Percentiles rank a stretch among this genome's conserved stretches.
phyloP scores from a whole-genome alignment of 1,284 basidiomycete species.

The Pseudozyma hubeiensis region DNA sequence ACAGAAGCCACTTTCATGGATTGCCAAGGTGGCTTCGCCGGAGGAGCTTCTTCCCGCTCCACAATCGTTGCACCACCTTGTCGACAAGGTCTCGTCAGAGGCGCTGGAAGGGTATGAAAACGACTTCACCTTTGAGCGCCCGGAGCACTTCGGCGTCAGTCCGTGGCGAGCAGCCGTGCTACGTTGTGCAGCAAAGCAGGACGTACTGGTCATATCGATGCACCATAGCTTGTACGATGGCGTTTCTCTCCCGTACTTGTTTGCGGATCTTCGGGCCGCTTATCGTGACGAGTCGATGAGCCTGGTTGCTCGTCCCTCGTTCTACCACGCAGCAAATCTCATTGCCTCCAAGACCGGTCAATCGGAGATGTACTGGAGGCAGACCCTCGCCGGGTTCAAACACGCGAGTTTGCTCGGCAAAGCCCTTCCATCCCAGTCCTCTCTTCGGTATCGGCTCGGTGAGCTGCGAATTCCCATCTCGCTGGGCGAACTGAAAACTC shows the following conservation, averaged over 20 bases:
- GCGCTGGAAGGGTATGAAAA: slow-evolving; percentile 1
- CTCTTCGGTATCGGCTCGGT: slow-evolving; percentile 2
- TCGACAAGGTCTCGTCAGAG: background rate
- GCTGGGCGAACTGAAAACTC: background rate
- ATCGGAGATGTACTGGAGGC: slow-evolving; percentile 6
- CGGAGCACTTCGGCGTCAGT: slow-evolving; percentile 7
- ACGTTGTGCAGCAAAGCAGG: slow-evolving; percentile 1
- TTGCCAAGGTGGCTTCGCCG: slow-evolving; percentile 1
- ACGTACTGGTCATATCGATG: slow-evolving; percentile 17
- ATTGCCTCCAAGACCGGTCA: slow-evolving; percentile 4
- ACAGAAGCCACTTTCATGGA: slow-evolving; percentile 1
- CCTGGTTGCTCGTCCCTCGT: slow-evolving; percentile 5
- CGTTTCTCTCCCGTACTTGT: slow-evolving; percentile 16
- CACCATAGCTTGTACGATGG: slow-evolving; percentile 29
- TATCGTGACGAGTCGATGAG: slow-evolving; percentile 3
- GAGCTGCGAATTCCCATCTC: slow-evolving; percentile 6
- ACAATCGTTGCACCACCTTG: background rate
- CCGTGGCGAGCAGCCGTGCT: slow-evolving; percentile 18
- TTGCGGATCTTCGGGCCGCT: slow-evolving; percentile 8
- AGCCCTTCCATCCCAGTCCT: background rate
- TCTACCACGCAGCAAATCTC: slow-evolving; percentile 4
- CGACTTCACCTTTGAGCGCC: slow-evolving; percentile 7
- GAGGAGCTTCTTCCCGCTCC: background rate
- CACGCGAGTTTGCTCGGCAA: slow-evolving; percentile 1
- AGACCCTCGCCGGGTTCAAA: slow-evolving; percentile 2